Conservation (phyloP, 768 basidiomycete species). For the Rhodotorula kratochvilovae region DNA sequence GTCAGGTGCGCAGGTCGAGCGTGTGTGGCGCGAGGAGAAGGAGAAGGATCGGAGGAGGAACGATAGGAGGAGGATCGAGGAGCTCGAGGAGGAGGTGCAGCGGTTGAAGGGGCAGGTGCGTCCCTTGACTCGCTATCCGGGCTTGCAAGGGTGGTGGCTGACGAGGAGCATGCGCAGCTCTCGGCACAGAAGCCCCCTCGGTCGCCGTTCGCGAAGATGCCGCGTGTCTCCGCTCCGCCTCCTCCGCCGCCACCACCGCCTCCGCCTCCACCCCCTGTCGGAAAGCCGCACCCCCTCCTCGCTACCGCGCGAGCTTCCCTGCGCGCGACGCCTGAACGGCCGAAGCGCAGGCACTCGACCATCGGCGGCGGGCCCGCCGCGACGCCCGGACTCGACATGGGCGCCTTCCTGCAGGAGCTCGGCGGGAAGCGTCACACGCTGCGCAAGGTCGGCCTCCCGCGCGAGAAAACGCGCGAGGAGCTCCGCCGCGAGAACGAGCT, state of each 20-base stretch:
- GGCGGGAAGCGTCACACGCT: conserved; percentile 17
- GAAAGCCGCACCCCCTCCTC: conserved; percentile 17
- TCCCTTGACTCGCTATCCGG: background rate
- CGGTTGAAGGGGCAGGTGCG: conserved; percentile 10
- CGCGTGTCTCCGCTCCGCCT: conserved; percentile 1
- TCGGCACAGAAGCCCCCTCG: background rate
- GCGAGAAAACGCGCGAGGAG: background rate
- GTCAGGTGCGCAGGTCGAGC: background rate
- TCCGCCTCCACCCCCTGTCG: conserved; percentile 9
- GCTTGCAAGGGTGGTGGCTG: too few relatives aligned
- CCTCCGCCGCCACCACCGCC: conserved; percentile 8
- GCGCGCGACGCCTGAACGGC: conserved; percentile 2
- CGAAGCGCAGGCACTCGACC: background rate
- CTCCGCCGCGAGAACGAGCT: background rate
- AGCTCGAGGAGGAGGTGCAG: conserved; percentile 15
- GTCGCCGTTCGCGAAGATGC: background rate
- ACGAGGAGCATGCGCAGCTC: background rate
- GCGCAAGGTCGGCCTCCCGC: conserved; percentile 25
- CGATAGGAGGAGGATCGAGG: conserved; percentile 4
- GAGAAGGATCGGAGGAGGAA: conserved; percentile 11
- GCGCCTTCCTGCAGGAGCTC: conserved; percentile 17
- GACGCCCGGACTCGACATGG: conserved; percentile 1
- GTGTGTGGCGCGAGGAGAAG: conserved; percentile 1
- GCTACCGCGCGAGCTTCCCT: conserved; percentile 1
- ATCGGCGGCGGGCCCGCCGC: background rate